Base-by-base conservation (phyloP, 257 asterid species). In the Perilla frutescens region DNA sequence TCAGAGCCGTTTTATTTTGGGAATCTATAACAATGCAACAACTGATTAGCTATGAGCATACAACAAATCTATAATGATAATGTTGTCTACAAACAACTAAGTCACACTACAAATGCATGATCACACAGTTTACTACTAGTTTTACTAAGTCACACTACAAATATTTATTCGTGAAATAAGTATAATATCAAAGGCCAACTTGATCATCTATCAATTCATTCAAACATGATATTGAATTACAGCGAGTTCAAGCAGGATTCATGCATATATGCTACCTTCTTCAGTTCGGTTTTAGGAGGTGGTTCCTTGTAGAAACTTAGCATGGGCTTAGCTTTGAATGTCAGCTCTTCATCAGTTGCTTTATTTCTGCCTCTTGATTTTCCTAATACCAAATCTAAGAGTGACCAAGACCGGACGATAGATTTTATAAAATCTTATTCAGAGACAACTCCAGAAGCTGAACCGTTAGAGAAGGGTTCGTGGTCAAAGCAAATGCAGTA, bases 271-370 rank as follows among this genome's bases (percentile, higher is more conserved):
- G 36, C 45, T 84, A 93, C 98, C 97, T 90, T 93, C 83, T 86
- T 89, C 44, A 90, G 87, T 80, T 90, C 97, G 66, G 78, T 80
- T 83, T 83, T 91, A 29, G 87, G 90, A 84, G 89, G 97, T 44
- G 97, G 98, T 76, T 88, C 96, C 76, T 89, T 93, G 83, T 93
- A 93, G 88, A 93, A 93, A 77, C 81, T 86, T 32, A 97, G 97
- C 96, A 93, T 85, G 5, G 98, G 96, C 56, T 89, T 78, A 62
- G 98, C 98, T 89, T 90, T 93, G 80, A 93, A 93, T 32, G 83
- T 81, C 87, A 93, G 79, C 87, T 87, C 85, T 89, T 93, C 66
- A 96, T 81, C 77, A 87, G 85, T 70, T 86, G 88, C 90, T 87
- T 90, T 66, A 90, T 90, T 80, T 89, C 97, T 0, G 91, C 97